phyloP scores from a whole-genome alignment of 2,329 filamentous ascomycete species.

The Colletotrichum shisoi region DNA sequence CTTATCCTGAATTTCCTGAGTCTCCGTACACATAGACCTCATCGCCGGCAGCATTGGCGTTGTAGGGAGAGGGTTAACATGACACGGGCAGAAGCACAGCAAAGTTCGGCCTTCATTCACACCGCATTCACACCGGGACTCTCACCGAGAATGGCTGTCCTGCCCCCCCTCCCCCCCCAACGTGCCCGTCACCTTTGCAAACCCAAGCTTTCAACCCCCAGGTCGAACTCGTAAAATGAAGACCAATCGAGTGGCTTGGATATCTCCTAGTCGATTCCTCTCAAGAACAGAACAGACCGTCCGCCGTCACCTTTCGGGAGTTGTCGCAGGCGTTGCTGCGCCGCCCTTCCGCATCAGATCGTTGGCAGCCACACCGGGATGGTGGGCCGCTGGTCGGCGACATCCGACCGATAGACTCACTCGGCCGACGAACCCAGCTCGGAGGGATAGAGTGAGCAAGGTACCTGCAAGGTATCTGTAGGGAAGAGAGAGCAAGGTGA shows the following conservation, averaged over 20 bases:
- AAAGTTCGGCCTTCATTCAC: no score
- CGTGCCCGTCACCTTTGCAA: background rate
- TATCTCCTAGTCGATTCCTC: no score
- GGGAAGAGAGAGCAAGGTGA: background rate
- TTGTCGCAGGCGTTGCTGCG: background rate
- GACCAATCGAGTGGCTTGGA: background rate
- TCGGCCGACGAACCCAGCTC: no score
- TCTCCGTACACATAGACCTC: no score
- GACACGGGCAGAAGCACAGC: no score
- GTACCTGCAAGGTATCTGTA: no score
- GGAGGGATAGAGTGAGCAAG: no score
- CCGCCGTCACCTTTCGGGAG: background rate
- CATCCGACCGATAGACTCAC: slow-evolving; percentile 7
- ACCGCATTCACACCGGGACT: background rate
- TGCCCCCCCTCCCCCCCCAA: no score
- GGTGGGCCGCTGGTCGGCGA: slow-evolving; percentile 16
- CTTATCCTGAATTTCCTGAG: no score
- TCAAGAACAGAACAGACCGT: no score
- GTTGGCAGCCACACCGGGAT: background rate
- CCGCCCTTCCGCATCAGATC: background rate
- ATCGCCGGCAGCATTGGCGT: no score
- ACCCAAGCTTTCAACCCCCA: background rate
- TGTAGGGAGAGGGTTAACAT: no score
- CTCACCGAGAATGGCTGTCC: background rate
- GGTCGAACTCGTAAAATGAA: background rate